Base-by-base conservation (phyloP, 148 eudicot genomes). In the Silene conica region DNA sequence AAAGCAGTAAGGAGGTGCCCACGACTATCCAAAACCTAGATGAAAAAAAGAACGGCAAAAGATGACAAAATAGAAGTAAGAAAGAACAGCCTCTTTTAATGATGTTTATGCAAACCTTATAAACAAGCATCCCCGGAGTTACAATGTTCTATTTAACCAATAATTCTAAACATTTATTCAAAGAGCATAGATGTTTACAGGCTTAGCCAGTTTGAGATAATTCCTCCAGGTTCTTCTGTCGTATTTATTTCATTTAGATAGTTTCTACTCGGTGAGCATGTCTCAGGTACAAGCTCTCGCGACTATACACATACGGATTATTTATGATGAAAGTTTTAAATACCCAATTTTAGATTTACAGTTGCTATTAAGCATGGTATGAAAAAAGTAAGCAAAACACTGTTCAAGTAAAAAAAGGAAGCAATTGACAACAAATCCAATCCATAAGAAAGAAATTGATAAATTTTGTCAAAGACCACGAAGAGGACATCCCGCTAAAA, bases 1-100 rank as follows among this genome's bases (percentile, higher is more conserved):
- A 83, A 73, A 6, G 86, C 83, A 46, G 86, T 83, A 41, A 83
- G 77, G 56, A 83, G 70, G 19, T 79, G 81, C 63, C 86, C 86
- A 43, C 71, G 63, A 22, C 82, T 83, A 72, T 83, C 86, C 65
- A 83, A 56, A 20, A 83, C 83, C 86, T 83, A 63, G 61, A 73
- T 3, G 12, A 13, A 15, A 22, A 22, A 61, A 61, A 22, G 18
- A 10, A 8, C 58, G 69, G 62, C 68, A 78, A 46, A 78, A 57
- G n/a, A 25, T 61, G 18, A 61, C 34, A 22, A 4, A 16, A 61
- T 9, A 61, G 22, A 61, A 61, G 31, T 22, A 21, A 61, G 65
- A 61, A 61, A 10, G 26, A 61, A 25, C 3, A 22, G 1, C 28
- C 10, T 21, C 16, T 59, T 59, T 20, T 22, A 61, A 0, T 11